These are phyloP conservation scores for Blastobotrys persicus DNA, from an alignment of 1,139 yeast genomes.

Conservation along the genomic window DNA sequence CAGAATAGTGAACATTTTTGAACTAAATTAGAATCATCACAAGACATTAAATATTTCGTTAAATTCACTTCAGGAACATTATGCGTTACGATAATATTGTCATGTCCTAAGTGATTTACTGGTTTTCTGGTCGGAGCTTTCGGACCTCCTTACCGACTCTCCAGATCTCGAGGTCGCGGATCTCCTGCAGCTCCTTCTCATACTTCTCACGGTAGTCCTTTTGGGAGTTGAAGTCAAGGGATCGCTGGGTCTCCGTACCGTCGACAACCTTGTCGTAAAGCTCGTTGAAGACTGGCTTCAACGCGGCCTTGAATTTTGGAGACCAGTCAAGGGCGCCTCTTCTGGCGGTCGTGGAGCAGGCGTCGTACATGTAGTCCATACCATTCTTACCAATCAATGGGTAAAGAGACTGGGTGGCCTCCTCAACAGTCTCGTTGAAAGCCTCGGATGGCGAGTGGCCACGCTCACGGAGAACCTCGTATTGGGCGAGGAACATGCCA, in stretches of 20 bases:
- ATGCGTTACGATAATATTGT: slow-evolving; percentile 3
- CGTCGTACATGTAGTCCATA: slow-evolving; percentile 99
- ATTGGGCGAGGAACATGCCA: slow-evolving; percentile 99
- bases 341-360: slow-evolving; percentile 99
- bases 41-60: slow-evolving; percentile 12
- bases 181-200: slow-evolving; percentile 87
- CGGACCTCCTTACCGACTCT: slow-evolving; percentile 99
- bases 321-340: slow-evolving; percentile 99
- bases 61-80: slow-evolving; percentile 21
- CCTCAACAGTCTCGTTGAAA: slow-evolving; percentile 99
- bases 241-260: slow-evolving; percentile 97
- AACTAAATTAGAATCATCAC: slow-evolving; percentile 9
- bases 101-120: slow-evolving; percentile 44
- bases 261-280: slow-evolving; percentile 92
- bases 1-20: slow-evolving; percentile 4
- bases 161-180: slow-evolving; percentile 99
- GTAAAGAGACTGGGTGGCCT: slow-evolving; percentile 98
- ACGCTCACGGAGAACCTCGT: slow-evolving; percentile 98
- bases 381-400: slow-evolving; percentile 99
- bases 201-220: slow-evolving; percentile 96
- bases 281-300: slow-evolving; percentile 97
- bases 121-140: slow-evolving; percentile 98
- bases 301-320: slow-evolving; percentile 97
- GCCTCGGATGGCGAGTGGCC: slow-evolving; percentile 99
- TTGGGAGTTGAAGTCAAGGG: slow-evolving; percentile 96